Evolutionary conservation across 192 early-diverging fungal genomes (phyloP), one percentile per base, ranked within the genome.

Genomic region (Haplosporangium gracile): DNA sequence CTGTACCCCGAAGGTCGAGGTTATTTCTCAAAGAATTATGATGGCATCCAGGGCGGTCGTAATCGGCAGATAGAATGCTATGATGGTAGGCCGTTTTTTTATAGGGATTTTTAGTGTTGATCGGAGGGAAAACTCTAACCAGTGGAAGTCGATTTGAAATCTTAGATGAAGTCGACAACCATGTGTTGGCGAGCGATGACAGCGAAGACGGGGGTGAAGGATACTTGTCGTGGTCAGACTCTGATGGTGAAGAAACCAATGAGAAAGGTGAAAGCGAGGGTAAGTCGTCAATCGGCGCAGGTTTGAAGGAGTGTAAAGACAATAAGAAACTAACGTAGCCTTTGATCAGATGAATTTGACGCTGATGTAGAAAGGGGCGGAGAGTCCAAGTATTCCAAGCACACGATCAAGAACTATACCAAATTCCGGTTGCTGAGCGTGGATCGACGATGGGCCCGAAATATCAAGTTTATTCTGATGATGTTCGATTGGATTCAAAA

Each of bases 401-500:
- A 60, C 22, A 81, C 72, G 20, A 81, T 75, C 73, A 81, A 81
- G 65, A 70, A 32, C 43, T 81, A 81, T 70, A 34, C 72, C 20
- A 74, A 81, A 38, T 81, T 57, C 36, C 72, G 79, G 1, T 24
- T 81, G 42, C 47, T 81, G 26, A 53, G 65, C 13, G 29, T 43
- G 26, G 79, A 81, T 74, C 65, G 78, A 45, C 78, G 78, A 32
- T 74, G 70, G 57, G 78, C 57, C 0, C 71, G 78, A 72, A 80
- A 80, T 49, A 24, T 68, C 78, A 80, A 74, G 42, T 80, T 79
- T n/a, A 80, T 81, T 5, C n/a, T 75, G 29, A 75, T 81, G 72
- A 75, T 75, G 79, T 75, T 75, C 34, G 79, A 81, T 32, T 81
- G 73, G 79, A 81, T 81, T 36, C 72, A 74, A n/a, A 81, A 81